Evolutionary conservation across 108 stramenopile species (phyloP), one percentile per base, ranked within the genome.

Genomic region (Fragilariopsis cylindrus): DNA sequence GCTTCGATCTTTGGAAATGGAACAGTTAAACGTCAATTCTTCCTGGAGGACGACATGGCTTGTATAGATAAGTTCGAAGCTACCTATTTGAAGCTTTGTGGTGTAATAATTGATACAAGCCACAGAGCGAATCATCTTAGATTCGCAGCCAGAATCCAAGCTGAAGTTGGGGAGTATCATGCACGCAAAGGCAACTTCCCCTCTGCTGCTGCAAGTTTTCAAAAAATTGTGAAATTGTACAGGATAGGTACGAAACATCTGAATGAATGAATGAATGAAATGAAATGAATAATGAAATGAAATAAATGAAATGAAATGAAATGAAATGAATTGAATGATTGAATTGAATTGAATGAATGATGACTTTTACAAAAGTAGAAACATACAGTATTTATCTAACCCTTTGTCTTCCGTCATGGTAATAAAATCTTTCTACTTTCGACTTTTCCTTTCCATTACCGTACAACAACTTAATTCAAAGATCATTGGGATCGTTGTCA

Each of bases 401-500:
- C 30, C 30, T 30, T 30, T 30, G 30, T 30, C 30, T 30, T 30
- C 30, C 30, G 30, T 30, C 30, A 30, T 30, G 30, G 30, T 30
- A 30, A 30, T 30, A 30, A 30, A 30, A 30, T 30, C 30, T 1
- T 30, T 30, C 30, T 30, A 30, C 30, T 2, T 30, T 30, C 30
- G 30, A 30, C 30, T 30, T 30, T 30, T 30, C 30, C 30, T 30
- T 30, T 30, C 30, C 30, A 30, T 30, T 30, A 30, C 30, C 30
- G 30, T 30, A 30, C 30, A 30, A 30, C 30, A 30, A 30, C 30
- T 30, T 65, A 60, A 48, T 30, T 2, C 30, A 30, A 30, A 30
- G 93, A 94, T 71, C 84, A 87, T 48, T 94, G 93, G 93, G 87
- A 89, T 53, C 74, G 82, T 5, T 79, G 75, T 21, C 82, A 86